phyloP scores from a whole-genome alignment of 2,329 filamentous ascomycete species.

The Lasiodiplodia sp. region DNA sequence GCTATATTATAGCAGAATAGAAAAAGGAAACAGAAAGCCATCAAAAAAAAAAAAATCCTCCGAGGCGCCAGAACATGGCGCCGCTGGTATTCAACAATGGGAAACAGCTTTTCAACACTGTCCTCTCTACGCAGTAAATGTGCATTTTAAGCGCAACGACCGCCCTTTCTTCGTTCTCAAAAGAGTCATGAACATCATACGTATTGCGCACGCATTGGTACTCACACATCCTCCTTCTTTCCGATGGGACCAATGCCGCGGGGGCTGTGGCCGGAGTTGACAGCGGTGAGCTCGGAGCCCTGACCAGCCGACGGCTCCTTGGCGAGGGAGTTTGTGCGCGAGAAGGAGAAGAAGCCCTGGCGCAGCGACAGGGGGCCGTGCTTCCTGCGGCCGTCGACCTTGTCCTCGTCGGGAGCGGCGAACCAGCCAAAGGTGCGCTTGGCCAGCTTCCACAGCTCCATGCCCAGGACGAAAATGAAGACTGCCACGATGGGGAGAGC shows the following conservation, averaged over 20 bases:
- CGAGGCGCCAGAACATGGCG: neutral
- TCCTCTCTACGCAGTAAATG: neutral
- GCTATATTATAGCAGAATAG: neutral
- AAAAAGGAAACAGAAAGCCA: neutral
- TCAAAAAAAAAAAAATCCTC: neutral
- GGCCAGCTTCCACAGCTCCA: conserved; percentile 36
- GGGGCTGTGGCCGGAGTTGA: conserved; percentile 11
- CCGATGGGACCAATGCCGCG: conserved; percentile 2
- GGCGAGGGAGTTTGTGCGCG: conserved; percentile 31
- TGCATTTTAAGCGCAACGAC: no score
- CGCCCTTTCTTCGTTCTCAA: no score
- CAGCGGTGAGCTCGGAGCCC: conserved; percentile 13
- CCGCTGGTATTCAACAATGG: neutral
- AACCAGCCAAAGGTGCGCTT: conserved; percentile 36
- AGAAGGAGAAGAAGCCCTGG: conserved; percentile 37
- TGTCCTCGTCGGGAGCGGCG: conserved; percentile 31
- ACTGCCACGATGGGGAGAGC: conserved; percentile 33
- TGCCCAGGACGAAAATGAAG: conserved; percentile 35
- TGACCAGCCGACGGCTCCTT: conserved; percentile 22
- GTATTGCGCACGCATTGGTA: no score
- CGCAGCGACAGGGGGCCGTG: conserved; percentile 29
- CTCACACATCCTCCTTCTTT: conserved; percentile 16
- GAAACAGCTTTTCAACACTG: neutral
- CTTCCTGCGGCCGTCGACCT: conserved; percentile 11
- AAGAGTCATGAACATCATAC: neutral